These are phyloP conservation scores for Gossypium gossypioides DNA, from an alignment of 441 rosid species.

Conservation along the genomic window DNA sequence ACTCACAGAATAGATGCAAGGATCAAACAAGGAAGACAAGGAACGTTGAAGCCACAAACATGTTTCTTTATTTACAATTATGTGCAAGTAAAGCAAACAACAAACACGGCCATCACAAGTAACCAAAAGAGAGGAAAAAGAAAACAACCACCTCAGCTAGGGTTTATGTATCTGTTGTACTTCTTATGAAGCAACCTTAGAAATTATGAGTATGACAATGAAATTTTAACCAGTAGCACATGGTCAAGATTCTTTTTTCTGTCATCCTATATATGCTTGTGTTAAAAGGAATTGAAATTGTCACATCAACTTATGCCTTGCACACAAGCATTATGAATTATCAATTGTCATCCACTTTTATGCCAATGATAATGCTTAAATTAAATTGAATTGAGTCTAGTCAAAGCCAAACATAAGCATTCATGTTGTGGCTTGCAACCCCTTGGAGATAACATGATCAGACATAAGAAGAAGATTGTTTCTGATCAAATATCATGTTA, in stretches of 20 bases:
- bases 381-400: constrained; percentile 1
- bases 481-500: neutral
- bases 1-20: neutral
- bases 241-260: neutral
- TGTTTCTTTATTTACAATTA: neutral
- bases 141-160: neutral
- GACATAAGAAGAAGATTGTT: neutral
- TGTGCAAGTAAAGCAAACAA: neutral
- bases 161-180: neutral
- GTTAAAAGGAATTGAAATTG: neutral
- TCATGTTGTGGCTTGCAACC: neutral
- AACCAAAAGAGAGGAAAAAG: neutral
- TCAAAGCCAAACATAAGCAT: neutral
- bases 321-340: neutral
- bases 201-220: neutral
- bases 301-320: neutral
- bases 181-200: neutral
- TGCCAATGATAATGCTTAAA: neutral
- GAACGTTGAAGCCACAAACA: neutral
- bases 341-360: neutral
- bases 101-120: neutral
- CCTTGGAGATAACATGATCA: neutral
- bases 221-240: neutral
- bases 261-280: neutral
- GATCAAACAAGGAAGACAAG: neutral